These are phyloP conservation scores for Cadophora sp. DNA, from an alignment of 2,329 filamentous ascomycete genomes.

Conservation along the genomic window DNA sequence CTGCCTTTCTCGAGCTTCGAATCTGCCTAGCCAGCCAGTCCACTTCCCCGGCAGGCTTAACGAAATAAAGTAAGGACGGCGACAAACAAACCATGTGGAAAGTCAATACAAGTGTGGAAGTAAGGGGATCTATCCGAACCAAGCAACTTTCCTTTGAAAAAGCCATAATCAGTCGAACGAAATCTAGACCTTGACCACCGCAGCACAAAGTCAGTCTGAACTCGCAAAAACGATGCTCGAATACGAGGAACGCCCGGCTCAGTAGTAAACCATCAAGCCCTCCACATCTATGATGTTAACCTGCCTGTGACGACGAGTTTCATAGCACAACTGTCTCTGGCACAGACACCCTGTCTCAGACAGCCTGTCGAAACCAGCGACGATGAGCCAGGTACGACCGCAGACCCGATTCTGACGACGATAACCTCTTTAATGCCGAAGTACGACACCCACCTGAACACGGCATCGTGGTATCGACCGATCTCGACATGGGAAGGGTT, in stretches of 20 bases:
- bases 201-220: neutral
- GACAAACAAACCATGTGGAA: neutral
- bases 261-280: neutral
- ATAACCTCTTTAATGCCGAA: too few species aligned
- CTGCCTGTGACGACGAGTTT: too few species aligned
- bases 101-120: neutral
- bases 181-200: neutral
- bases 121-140: neutral
- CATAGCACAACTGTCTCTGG: too few species aligned
- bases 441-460: too few species aligned
- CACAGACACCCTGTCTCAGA: too few species aligned
- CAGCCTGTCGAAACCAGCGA: too few species aligned
- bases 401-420: too few species aligned
- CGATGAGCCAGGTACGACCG: too few species aligned
- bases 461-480: too few species aligned
- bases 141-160: neutral
- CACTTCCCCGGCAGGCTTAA: neutral
- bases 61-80: neutral
- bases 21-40: neutral
- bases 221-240: neutral
- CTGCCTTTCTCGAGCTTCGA: neutral
- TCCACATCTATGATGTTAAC: neutral
- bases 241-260: neutral
- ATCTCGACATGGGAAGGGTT: too few species aligned
- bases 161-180: neutral